These are phyloP conservation scores for Platanus orientalis DNA, from an alignment of 164 flowering plant species.

Conservation along the genomic window DNA sequence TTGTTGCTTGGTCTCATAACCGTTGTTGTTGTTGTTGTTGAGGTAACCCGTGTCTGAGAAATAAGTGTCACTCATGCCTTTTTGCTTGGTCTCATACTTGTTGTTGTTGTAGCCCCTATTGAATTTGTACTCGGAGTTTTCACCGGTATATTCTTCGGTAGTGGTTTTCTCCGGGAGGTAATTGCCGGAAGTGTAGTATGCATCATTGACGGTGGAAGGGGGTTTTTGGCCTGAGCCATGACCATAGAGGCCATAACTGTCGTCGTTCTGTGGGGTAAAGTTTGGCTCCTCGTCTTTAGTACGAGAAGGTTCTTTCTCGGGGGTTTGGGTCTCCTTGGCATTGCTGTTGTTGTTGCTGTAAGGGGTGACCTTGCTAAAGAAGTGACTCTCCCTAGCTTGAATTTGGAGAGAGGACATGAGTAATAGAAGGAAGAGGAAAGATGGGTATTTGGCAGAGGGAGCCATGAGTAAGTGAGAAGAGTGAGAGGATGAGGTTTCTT, in stretches of 20 bases:
- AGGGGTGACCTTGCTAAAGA: constrained; percentile 34
- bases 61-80: too few relatives aligned
- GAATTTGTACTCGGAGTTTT: constrained; percentile 3
- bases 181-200: not conserved
- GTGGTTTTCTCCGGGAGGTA: constrained; percentile 8
- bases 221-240: constrained; percentile 14
- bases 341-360: not conserved
- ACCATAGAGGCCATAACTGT: constrained; percentile 36
- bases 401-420: constrained; percentile 16
- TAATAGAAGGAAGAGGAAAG: constrained; percentile 20
- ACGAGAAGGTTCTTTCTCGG: constrained; percentile 8
- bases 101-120: too few relatives aligned
- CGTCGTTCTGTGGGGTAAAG: constrained; percentile 9
- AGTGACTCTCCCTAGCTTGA: constrained; percentile 44
- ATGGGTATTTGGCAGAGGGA: constrained; percentile 12
- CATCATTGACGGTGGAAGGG: constrained; percentile 4
- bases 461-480: constrained; percentile 18
- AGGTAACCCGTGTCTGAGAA: not conserved
- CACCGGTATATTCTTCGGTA: constrained; percentile 9
- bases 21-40: constrained; percentile 12
- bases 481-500: not conserved
- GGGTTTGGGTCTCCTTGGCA: not conserved
- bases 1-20: constrained; percentile 10
- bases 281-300: constrained; percentile 14
- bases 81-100: too few relatives aligned